These are phyloP conservation scores for Diaporthe vexans DNA, from an alignment of 2,329 filamentous ascomycete species.

Conservation along the genomic window DNA sequence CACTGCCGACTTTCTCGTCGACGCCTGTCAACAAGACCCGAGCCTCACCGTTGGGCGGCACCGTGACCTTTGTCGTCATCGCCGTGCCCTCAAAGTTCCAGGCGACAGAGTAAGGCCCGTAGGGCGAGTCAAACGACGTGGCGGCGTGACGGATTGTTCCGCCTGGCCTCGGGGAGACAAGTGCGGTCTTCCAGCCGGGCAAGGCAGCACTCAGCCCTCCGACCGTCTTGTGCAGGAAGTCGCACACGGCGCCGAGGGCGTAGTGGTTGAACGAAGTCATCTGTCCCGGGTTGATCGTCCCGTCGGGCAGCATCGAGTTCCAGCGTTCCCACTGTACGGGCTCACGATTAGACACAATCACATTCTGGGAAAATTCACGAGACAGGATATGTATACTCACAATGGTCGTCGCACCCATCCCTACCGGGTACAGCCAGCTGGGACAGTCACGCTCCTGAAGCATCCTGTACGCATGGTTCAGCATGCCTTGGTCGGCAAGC, in stretches of 20 bases:
- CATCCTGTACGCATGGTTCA: constrained; percentile 60
- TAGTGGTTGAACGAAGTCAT: constrained; percentile 61
- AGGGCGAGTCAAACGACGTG: constrained; percentile 38
- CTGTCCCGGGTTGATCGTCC: constrained; percentile 52
- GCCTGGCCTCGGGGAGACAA: constrained; percentile 49
- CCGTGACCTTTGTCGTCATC: background rate
- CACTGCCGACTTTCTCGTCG: constrained; percentile 11
- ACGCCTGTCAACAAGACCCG: background rate
- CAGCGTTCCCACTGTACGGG: constrained; percentile 54
- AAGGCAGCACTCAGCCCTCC: constrained; percentile 48
- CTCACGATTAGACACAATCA: background rate
- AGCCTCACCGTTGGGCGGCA: constrained; percentile 1
- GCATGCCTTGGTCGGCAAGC: constrained; percentile 45
- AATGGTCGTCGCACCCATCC: constrained; percentile 55
- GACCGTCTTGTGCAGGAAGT: constrained; percentile 55
- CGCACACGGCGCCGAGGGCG: constrained; percentile 54
- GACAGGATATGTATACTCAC: background rate
- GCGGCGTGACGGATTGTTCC: constrained; percentile 43
- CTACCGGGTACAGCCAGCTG: constrained; percentile 55
- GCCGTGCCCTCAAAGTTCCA: background rate
- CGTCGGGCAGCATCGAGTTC: constrained; percentile 55
- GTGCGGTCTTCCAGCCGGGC: constrained; percentile 50
- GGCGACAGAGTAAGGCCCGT: constrained; percentile 24
- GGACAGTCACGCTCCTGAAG: constrained; percentile 58
- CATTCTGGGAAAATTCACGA: background rate